These are phyloP conservation scores for Tribonema minus DNA, from an alignment of 108 stramenopile genomes.

Conservation along the genomic window DNA sequence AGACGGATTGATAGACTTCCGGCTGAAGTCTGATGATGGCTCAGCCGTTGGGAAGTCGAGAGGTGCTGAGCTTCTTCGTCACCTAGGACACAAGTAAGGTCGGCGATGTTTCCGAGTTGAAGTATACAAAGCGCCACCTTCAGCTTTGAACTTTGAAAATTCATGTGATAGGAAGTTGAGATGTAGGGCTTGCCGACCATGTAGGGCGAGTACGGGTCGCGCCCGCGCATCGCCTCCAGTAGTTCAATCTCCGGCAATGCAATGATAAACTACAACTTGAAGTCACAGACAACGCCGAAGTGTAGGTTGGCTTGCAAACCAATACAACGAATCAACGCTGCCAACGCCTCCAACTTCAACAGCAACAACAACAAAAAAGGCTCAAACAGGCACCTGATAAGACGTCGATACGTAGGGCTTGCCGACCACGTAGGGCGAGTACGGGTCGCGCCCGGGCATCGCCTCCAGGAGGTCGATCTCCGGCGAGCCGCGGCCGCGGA, in stretches of 20 bases:
- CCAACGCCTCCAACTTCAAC: neutral
- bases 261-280: too few relatives aligned
- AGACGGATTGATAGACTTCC: too few relatives aligned
- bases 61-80: too few relatives aligned
- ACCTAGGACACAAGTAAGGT: too few relatives aligned
- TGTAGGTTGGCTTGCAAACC: too few relatives aligned
- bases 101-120: too few relatives aligned
- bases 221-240: constrained; percentile 55
- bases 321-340: too few relatives aligned
- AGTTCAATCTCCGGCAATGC: constrained; percentile 96
- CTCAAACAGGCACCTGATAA: neutral
- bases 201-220: neutral
- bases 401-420: constrained; percentile 38
- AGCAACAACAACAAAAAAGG: neutral
- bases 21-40: too few relatives aligned
- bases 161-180: constrained; percentile 26
- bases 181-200: constrained; percentile 15
- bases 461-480: constrained; percentile 88
- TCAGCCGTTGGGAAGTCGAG: too few relatives aligned
- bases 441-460: neutral
- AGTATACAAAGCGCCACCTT: too few relatives aligned
- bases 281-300: too few relatives aligned
- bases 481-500: constrained; percentile 85
- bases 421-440: neutral
- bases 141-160: too few relatives aligned